Evolutionary conservation across 495 filamentous ascomycete genomes (phyloP).

Genomic region (Podospora conica): DNA sequence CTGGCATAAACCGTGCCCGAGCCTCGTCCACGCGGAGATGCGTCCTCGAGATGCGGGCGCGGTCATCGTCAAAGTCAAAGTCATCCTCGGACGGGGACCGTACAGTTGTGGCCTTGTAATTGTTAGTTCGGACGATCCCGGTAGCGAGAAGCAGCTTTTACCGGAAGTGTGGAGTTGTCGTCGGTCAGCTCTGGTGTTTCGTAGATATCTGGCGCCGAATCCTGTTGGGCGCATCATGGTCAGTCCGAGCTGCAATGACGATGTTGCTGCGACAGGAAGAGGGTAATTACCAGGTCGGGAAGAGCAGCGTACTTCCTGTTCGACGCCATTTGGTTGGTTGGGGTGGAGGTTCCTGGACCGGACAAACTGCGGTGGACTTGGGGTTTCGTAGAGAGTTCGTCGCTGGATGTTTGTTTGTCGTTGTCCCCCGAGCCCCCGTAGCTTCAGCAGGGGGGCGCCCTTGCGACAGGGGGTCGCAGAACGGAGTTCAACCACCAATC

Average conservation of each 20-base stretch:
- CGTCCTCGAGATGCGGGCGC: constrained; percentile 64
- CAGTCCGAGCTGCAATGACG: constrained; percentile 11
- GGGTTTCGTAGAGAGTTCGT: background rate
- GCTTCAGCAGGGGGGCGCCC: background rate
- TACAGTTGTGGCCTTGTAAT: constrained; percentile 52
- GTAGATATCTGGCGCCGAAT: constrained; percentile 88
- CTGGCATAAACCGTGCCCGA: constrained; percentile 68
- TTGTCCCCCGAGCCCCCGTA: background rate
- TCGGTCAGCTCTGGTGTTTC: constrained; percentile 89
- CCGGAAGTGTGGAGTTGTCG: constrained; percentile 76
- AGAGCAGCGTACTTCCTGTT: constrained; percentile 75
- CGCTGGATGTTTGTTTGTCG: background rate
- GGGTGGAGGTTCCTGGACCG: background rate
- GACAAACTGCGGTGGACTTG: background rate
- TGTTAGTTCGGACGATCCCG: constrained; percentile 17
- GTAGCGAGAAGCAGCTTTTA: constrained; percentile 32
- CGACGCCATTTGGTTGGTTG: constrained; percentile 38
- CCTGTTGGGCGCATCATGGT: constrained; percentile 43
- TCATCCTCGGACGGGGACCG: constrained; percentile 61
- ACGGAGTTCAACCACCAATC: background rate
- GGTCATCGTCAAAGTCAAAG: constrained; percentile 57
- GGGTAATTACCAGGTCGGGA: constrained; percentile 64
- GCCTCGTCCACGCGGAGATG: constrained; percentile 69
- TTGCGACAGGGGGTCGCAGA: background rate
- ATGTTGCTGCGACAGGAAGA: background rate